Evolutionary conservation across 257 asterid genomes (phyloP).

Genomic region (Capsicum pubescens): DNA sequence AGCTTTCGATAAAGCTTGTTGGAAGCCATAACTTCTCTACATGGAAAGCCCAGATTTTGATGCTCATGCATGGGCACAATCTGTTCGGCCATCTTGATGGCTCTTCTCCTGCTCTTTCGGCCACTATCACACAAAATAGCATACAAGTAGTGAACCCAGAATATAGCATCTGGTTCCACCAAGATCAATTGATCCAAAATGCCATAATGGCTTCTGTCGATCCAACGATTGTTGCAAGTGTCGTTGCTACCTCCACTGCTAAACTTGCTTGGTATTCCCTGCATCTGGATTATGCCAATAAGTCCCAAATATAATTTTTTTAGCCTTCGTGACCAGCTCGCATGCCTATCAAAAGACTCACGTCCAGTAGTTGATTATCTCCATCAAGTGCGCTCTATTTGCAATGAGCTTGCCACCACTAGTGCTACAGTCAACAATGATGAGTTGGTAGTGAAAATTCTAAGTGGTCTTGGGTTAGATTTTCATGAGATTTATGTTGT

Average conservation of each 20-base stretch:
- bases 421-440: neutral
- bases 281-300: neutral
- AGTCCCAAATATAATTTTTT: neutral
- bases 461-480: neutral
- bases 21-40: neutral
- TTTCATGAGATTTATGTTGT: neutral
- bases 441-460: neutral
- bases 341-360: neutral
- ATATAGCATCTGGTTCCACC: neutral
- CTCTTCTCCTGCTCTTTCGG: neutral
- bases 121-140: neutral
- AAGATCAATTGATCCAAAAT: neutral
- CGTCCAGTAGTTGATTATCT: neutral
- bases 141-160: neutral
- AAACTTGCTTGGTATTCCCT: too few species aligned
- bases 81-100: neutral
- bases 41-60: neutral
- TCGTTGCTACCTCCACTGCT: neutral
- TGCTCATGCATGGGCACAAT: neutral
- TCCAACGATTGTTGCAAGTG: neutral
- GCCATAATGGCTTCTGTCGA: neutral
- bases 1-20: neutral
- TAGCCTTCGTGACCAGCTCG: neutral
- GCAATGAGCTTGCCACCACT: neutral
- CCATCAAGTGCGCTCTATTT: neutral